Conservation (phyloP, 1,284 basidiomycete species). For the Singerocomus inundabilis region DNA sequence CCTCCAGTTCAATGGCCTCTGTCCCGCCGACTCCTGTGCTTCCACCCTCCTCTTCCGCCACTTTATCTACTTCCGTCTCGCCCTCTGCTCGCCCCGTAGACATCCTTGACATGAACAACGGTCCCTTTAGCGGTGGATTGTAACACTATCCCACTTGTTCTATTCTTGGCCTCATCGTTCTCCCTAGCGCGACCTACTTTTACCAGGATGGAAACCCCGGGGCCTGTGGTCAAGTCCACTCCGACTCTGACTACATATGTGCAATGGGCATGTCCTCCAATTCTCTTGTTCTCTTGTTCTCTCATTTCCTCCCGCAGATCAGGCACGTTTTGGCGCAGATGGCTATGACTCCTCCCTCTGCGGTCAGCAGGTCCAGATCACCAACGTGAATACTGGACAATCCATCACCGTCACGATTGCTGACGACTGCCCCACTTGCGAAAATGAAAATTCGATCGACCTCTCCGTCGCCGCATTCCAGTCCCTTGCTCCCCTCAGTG, state of each 20-base stretch:
- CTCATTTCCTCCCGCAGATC: conserved; percentile 37
- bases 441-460: conserved; percentile 68
- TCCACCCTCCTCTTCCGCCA: conserved; percentile 9
- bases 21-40: neutral
- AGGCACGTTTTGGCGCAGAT: conserved; percentile 49
- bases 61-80: neutral
- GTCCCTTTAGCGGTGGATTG: conserved; percentile 42
- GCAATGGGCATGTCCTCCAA: conserved; percentile 54
- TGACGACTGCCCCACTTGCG: conserved; percentile 86
- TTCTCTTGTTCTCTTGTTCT: neutral
- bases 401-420: conserved; percentile 63
- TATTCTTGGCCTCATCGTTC: conserved; percentile 4
- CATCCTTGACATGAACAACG: conserved; percentile 2
- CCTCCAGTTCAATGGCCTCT: neutral
- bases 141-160: conserved; percentile 33
- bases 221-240: conserved; percentile 70
- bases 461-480: conserved; percentile 77
- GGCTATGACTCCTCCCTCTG: conserved; percentile 56
- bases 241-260: conserved; percentile 66
- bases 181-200: conserved; percentile 67
- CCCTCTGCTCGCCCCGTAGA: conserved; percentile 13
- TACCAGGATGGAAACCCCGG: conserved; percentile 67
- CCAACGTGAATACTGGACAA: conserved; percentile 56
- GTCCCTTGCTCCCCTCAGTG: conserved; percentile 48
- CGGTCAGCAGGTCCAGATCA: conserved; percentile 64